A percentile compares a stretch with the other conserved stretches of the same genome.
phyloP scores from a whole-genome alignment of 228 moss, liverwort and hornwort genomes.

The Sphagnum fallax region DNA sequence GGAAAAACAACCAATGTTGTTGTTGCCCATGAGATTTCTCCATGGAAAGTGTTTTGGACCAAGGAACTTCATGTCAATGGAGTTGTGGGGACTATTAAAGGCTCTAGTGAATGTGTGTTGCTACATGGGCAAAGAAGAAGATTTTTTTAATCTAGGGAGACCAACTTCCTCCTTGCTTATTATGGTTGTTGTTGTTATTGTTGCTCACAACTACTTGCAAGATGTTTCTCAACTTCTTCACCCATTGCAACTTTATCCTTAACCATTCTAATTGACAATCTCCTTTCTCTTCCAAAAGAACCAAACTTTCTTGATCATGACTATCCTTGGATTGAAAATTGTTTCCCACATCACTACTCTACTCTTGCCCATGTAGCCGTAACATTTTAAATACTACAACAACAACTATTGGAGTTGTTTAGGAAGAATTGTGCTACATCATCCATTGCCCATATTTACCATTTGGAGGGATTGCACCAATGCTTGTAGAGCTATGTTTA shows the following conservation, averaged over 20 bases:
- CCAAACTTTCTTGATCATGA: constrained; percentile 23
- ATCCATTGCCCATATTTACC: constrained; percentile 17
- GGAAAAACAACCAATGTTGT: too few species aligned
- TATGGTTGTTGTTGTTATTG: constrained; percentile 19
- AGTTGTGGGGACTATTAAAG: constrained; percentile 14
- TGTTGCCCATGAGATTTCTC: constrained; percentile 8
- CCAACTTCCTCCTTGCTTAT: constrained; percentile 14
- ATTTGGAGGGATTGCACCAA: constrained; percentile 29
- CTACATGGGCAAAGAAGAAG: constrained; percentile 4
- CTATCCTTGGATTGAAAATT: constrained; percentile 46
- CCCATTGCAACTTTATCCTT: constrained; percentile 18
- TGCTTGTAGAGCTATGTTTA: constrained; percentile 52
- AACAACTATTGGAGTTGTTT: constrained; percentile 4
- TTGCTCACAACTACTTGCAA: constrained; percentile 11
- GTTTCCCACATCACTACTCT: neutral
- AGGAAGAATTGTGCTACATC: constrained; percentile 10
- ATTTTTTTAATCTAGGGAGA: constrained; percentile 26
- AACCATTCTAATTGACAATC: neutral
- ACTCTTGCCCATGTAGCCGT: too few species aligned
- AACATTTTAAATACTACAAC: constrained; percentile 1
- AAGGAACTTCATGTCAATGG: constrained; percentile 20
- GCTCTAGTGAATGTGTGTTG: constrained; percentile 13
- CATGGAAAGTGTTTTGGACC: constrained; percentile 17
- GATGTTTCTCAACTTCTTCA: constrained; percentile 17
- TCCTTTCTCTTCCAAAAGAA: constrained; percentile 50